These are phyloP conservation scores for Cymbidium sinense DNA, from an alignment of 106 monocot genomes.

Conservation along the genomic window DNA sequence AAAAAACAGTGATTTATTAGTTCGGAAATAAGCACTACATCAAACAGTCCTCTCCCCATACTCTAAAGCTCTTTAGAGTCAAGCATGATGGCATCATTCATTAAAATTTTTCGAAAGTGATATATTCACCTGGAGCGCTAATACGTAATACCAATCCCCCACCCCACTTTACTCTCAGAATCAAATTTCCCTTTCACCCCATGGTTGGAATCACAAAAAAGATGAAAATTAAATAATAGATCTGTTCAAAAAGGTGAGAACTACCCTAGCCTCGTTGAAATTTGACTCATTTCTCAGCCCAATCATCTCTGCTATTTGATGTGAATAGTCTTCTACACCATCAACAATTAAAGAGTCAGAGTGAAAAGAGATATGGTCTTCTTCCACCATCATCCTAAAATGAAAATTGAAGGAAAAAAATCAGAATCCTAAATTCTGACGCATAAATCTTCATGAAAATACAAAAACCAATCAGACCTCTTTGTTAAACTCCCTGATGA, in stretches of 20 bases:
- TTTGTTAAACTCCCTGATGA: conserved; percentile 89
- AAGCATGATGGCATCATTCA: conserved; percentile 5
- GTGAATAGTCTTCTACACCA: conserved; percentile 87
- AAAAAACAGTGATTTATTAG: background rate
- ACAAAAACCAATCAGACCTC: conserved; percentile 27
- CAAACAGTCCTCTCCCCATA: background rate
- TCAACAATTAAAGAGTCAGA: conserved; percentile 79
- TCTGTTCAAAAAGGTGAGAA: conserved; percentile 14
- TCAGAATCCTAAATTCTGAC: background rate
- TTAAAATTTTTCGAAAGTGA: background rate
- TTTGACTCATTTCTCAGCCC: conserved; percentile 68
- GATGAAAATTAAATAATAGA: background rate
- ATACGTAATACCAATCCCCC: background rate
- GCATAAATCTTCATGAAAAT: background rate
- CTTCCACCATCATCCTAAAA: conserved; percentile 92
- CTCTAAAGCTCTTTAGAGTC: background rate
- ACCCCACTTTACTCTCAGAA: background rate
- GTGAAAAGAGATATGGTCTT: conserved; percentile 81
- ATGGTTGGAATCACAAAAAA: background rate
- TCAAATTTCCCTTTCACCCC: background rate
- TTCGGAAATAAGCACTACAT: background rate
- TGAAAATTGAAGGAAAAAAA: background rate
- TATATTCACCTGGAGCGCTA: background rate
- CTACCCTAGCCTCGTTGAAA: conserved; percentile 81
- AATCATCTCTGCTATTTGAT: conserved; percentile 96